phyloP scores from a whole-genome alignment of 2,329 filamentous ascomycete genomes.

The Emergomyces africanus region DNA sequence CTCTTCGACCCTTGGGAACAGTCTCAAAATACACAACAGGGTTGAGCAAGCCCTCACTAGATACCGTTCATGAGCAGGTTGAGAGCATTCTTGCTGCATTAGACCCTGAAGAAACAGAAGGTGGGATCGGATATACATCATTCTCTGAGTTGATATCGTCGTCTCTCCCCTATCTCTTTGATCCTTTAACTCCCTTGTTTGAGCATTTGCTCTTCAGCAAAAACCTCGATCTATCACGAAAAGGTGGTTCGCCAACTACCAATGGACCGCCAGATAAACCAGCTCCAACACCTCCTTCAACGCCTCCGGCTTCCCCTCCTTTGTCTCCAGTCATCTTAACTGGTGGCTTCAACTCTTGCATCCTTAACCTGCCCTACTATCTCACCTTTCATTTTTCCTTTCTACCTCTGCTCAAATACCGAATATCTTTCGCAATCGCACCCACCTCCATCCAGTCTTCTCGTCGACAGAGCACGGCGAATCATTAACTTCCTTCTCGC shows the following conservation, averaged over 20 bases:
- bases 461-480: constrained; percentile 43
- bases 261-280: constrained; percentile 4
- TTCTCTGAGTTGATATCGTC: constrained; percentile 39
- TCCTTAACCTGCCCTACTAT: constrained; percentile 39
- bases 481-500: constrained; percentile 46
- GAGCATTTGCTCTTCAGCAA: constrained; percentile 48
- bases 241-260: constrained; percentile 19
- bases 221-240: constrained; percentile 42
- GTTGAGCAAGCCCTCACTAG: constrained; percentile 32
- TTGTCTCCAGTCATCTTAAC: constrained; percentile 22
- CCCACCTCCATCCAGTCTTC: constrained; percentile 42
- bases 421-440: constrained; percentile 36
- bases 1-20: constrained; percentile 39
- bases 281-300: constrained; percentile 15
- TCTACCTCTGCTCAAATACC: constrained; percentile 24
- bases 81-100: constrained; percentile 42
- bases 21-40: constrained; percentile 36
- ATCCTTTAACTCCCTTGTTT: constrained; percentile 44
- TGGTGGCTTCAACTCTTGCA: constrained; percentile 34
- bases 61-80: constrained; percentile 34
- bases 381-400: constrained; percentile 46
- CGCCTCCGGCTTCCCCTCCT: constrained; percentile 17
- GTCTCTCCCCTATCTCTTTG: constrained; percentile 42
- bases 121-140: constrained; percentile 38
- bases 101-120: constrained; percentile 32